Conservation (phyloP, 805 yeast genomes). For the Blastobotrys robertii region DNA sequence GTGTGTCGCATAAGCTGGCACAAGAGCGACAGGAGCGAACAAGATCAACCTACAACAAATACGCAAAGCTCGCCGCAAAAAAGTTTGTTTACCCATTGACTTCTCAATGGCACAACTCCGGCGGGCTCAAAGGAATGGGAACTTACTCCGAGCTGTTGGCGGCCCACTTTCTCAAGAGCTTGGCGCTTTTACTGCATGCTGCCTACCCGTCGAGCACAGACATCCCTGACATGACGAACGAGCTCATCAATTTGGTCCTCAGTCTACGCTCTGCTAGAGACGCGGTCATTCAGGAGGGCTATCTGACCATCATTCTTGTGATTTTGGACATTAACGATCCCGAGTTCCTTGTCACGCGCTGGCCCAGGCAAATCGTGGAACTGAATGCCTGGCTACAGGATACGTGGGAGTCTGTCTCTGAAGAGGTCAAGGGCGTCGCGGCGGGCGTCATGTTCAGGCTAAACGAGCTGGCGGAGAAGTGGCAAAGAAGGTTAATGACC, state of each 20-base stretch:
- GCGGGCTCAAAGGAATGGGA: constrained; percentile 39
- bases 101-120: constrained; percentile 36
- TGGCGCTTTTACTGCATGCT: constrained; percentile 46
- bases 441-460: constrained; percentile 25
- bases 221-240: constrained; percentile 48
- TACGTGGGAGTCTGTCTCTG: constrained; percentile 24
- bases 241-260: constrained; percentile 30
- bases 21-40: constrained; percentile 9
- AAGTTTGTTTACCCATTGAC: constrained; percentile 46
- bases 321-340: constrained; percentile 24
- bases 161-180: constrained; percentile 50
- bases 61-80: constrained; percentile 36
- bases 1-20: constrained; percentile 22
- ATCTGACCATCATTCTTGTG: constrained; percentile 24
- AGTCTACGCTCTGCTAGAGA: constrained; percentile 4
- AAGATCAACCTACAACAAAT: constrained; percentile 26
- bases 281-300: constrained; percentile 23
- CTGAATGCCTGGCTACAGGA: constrained; percentile 23
- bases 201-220: constrained; percentile 47
- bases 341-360: constrained; percentile 18
- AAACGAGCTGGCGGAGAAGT: constrained; percentile 18
- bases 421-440: constrained; percentile 22
- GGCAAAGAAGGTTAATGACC: constrained; percentile 18
- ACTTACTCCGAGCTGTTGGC: constrained; percentile 43
- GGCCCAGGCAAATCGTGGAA: constrained; percentile 24